A percentile compares a stretch with the other conserved stretches of the same genome.
Conservation (phyloP, 2,329 filamentous ascomycete genomes). For the Talaromyces rugulosus region DNA sequence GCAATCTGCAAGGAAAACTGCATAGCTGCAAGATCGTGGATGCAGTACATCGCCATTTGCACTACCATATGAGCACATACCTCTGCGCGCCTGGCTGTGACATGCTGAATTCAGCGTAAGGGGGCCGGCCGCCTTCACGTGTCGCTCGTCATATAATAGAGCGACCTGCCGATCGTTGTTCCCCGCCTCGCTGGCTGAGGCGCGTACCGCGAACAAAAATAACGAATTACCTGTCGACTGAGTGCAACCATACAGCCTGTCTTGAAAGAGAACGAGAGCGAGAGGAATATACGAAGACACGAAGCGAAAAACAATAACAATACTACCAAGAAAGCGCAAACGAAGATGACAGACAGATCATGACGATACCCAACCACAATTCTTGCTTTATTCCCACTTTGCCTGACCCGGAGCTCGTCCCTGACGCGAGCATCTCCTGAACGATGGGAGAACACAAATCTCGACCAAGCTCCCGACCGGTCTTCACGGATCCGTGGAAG, state of each 20-base stretch:
- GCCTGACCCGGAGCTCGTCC: background rate
- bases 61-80: background rate
- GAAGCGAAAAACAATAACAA: background rate
- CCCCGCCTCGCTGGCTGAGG: background rate
- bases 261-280: background rate
- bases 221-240: background rate
- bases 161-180: background rate
- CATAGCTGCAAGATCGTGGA: background rate
- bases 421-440: background rate
- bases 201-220: background rate
- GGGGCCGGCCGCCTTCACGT: background rate
- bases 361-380: background rate
- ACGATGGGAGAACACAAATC: conserved; percentile 20
- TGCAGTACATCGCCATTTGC: background rate
- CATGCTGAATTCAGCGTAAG: background rate
- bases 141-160: background rate
- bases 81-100: background rate
- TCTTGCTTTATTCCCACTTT: background rate
- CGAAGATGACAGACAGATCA: conserved; percentile 1
- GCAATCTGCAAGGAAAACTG: background rate
- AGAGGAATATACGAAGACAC: background rate
- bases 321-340: background rate
- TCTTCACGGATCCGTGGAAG: conserved; percentile 24
- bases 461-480: conserved; percentile 16
- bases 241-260: background rate